Evolutionary conservation across 2,329 filamentous ascomycete genomes (phyloP).

Genomic region (Eutypa lata): DNA sequence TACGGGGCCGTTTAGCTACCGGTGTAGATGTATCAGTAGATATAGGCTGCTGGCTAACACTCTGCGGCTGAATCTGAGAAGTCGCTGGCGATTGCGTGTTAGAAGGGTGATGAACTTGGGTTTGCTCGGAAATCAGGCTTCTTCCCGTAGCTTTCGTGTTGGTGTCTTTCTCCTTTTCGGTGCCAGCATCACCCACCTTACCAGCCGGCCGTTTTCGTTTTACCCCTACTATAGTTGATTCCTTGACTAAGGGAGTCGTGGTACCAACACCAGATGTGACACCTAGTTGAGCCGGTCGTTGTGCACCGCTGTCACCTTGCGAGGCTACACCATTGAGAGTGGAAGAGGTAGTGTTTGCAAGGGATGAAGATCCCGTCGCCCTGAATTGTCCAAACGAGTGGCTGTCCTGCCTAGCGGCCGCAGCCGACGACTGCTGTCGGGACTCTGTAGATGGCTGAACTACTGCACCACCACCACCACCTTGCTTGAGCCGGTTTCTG

Average conservation of each 20-base stretch:
- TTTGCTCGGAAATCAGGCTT: constrained; percentile 13
- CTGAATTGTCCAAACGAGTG: constrained; percentile 10
- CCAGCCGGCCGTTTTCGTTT: constrained; percentile 29
- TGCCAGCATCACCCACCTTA: constrained; percentile 7
- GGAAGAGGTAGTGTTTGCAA: constrained; percentile 10
- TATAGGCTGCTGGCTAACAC: constrained; percentile 16
- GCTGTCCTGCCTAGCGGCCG: constrained; percentile 5
- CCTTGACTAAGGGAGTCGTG: constrained; percentile 22
- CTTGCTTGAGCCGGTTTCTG: constrained; percentile 30
- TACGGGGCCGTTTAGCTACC: constrained; percentile 26
- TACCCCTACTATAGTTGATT: constrained; percentile 28
- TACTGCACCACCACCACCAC: constrained; percentile 9
- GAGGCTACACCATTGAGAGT: constrained; percentile 11
- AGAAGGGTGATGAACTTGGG: constrained; percentile 7
- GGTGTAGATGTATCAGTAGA: constrained; percentile 13
- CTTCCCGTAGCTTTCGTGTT: constrained; percentile 6
- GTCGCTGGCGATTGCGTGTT: constrained; percentile 11
- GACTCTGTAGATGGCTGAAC: constrained; percentile 4
- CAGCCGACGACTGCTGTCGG: constrained; percentile 11
- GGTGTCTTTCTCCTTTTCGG: constrained; percentile 12
- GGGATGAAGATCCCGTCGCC: constrained; percentile 7
- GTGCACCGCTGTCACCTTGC: constrained; percentile 17
- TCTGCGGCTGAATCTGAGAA: constrained; percentile 15
- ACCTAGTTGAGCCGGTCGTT: constrained; percentile 7
- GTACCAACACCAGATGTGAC: constrained; percentile 8